Conservation (phyloP, 495 filamentous ascomycete species). For the Xylaria venustula region DNA sequence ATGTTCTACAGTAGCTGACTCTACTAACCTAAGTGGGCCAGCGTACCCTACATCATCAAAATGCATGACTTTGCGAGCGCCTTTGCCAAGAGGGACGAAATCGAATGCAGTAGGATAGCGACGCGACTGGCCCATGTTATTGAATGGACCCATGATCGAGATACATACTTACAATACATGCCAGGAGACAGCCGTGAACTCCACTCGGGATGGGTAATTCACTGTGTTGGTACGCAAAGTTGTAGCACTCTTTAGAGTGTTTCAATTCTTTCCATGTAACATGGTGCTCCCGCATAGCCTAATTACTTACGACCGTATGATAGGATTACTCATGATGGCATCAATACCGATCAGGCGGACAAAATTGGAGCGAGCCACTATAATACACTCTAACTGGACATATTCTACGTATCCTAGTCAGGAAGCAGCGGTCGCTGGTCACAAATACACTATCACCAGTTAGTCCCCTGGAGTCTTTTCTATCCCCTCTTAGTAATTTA, state of each 20-base stretch:
- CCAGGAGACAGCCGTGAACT: not conserved
- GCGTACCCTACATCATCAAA: not conserved
- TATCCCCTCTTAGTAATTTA: too few relatives aligned
- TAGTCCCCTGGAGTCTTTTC: not conserved
- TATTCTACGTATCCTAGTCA: not conserved
- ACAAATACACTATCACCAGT: not conserved
- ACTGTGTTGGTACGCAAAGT: constrained; percentile 2
- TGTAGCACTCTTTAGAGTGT: not conserved
- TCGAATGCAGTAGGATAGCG: not conserved
- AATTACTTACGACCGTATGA: not conserved
- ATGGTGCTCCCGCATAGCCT: too few relatives aligned
- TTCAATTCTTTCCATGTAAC: too few relatives aligned
- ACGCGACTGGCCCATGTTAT: not conserved
- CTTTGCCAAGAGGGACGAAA: not conserved
- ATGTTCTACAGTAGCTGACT: not conserved
- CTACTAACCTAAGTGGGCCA: not conserved
- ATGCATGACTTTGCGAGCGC: not conserved
- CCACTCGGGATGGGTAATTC: not conserved
- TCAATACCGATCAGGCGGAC: not conserved
- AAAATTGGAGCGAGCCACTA: too few relatives aligned
- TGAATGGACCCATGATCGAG: not conserved
- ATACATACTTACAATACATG: not conserved
- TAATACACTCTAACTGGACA: too few relatives aligned
- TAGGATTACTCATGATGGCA: constrained; percentile 10
- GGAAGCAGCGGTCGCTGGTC: not conserved